A percentile compares a stretch with the other conserved stretches of the same genome.
Conservation (phyloP, 805 yeast genomes). For the Cyberlindnera xishuangbannaensis region DNA sequence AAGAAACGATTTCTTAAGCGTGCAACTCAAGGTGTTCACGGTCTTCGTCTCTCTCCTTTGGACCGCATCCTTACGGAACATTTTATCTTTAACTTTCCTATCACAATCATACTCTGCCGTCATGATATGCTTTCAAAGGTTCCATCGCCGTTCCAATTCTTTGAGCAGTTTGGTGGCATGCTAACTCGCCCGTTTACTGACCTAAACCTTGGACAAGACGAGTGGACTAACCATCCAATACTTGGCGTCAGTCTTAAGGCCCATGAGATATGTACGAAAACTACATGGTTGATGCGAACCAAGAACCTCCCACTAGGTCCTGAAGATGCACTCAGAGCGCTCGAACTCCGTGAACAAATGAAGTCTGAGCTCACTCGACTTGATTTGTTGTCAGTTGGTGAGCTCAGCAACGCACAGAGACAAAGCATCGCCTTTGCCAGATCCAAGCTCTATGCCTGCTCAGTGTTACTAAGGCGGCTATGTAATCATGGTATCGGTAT, state of each 20-base stretch:
- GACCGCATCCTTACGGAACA: slow-evolving; percentile 22
- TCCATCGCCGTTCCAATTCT: slow-evolving; percentile 23
- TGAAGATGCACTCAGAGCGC: slow-evolving; percentile 8
- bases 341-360: slow-evolving; percentile 8
- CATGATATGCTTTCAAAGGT: slow-evolving; percentile 19
- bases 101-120: slow-evolving; percentile 22
- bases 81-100: slow-evolving; percentile 21
- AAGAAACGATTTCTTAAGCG: slow-evolving; percentile 18
- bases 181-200: slow-evolving; percentile 10
- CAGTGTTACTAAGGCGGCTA: slow-evolving; percentile 17
- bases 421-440: slow-evolving; percentile 16
- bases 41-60: slow-evolving; percentile 10
- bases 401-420: slow-evolving; percentile 8
- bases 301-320: slow-evolving; percentile 11
- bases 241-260: slow-evolving; percentile 17
- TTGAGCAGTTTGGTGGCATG: slow-evolving; percentile 17
- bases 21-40: slow-evolving; percentile 1
- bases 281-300: slow-evolving; percentile 21
- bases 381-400: neutral
- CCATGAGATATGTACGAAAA: slow-evolving; percentile 18
- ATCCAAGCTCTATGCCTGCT: slow-evolving; percentile 12
- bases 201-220: slow-evolving; percentile 2
- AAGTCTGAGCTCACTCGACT: slow-evolving; percentile 3
- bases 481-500: slow-evolving; percentile 9
- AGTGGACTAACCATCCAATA: slow-evolving; percentile 23